These are phyloP conservation scores for Grosmannia serpens DNA, from an alignment of 2,329 filamentous ascomycete species.

Conservation along the genomic window DNA sequence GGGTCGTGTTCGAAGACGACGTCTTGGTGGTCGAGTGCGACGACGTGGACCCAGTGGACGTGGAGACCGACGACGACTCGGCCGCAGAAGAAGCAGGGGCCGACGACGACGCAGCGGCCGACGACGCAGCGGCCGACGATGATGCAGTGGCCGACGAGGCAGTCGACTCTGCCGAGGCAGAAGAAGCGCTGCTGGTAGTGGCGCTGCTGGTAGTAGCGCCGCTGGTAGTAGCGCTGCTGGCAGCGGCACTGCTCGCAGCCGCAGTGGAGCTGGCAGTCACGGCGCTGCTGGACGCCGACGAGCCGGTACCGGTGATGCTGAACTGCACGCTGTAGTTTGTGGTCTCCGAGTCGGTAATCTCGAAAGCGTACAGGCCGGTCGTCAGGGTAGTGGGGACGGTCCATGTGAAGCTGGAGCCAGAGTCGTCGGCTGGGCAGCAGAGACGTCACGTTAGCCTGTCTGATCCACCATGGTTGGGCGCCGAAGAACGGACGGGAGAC, in stretches of 20 bases:
- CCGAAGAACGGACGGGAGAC: conserved; percentile 8
- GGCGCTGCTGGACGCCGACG: conserved; percentile 8
- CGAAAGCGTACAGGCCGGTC: conserved; percentile 31
- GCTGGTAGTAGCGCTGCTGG: conserved; percentile 12
- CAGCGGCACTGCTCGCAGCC: conserved; percentile 14
- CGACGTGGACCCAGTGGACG: background rate
- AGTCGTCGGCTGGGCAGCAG: conserved; percentile 19
- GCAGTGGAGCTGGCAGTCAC: conserved; percentile 11
- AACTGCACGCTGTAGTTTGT: conserved; percentile 35
- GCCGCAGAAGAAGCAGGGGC: background rate
- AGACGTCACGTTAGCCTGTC: background rate
- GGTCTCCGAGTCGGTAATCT: conserved; percentile 26
- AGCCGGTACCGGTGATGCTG: conserved; percentile 15
- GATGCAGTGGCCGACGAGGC: conserved; percentile 1
- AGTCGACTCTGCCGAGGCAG: background rate
- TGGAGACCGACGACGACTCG: background rate
- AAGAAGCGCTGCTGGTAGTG: background rate
- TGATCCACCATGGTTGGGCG: background rate
- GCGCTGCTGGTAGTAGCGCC: background rate
- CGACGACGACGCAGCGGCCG: background rate
- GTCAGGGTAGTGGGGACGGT: conserved; percentile 23
- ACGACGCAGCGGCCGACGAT: conserved; percentile 1
- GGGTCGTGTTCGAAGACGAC: background rate
- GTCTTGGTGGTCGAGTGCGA: background rate
- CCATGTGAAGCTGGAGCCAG: conserved; percentile 26